Evolutionary conservation across 164 flowering plant species (phyloP), one percentile per base, ranked within the genome.

Genomic region (Vitis cinerea): DNA sequence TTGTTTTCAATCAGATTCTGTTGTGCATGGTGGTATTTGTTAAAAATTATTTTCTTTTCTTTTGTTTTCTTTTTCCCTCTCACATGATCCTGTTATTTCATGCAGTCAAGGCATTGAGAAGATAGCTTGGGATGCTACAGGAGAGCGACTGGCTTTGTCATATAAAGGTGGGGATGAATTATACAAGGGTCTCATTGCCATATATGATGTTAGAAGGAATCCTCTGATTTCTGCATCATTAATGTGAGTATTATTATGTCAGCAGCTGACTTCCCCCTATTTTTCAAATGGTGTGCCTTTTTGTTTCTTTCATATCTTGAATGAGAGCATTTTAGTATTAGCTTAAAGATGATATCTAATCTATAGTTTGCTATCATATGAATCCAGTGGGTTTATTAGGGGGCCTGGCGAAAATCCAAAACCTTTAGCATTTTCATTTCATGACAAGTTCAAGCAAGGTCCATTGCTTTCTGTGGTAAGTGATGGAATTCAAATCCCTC

Each of bases 81-180:
- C 17, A 44, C 65, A 31, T 23, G 50, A 9, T 59, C 56, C 63
- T 70, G 4, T 70, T 37, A 37, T 37, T 31, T 64, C 44, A 59
- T 85, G 84, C 83, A 91, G 99, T 62, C 79, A 72, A 65, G 83
- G 87, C 23, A 86, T 95, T 82, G 98, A 91, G 79, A 95, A 87
- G 86, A 82, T 93, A 71, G 97, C 97, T 0, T 96, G 99, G 98
- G 97, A 93, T 88, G 91, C 88, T 77, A 86, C 98, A 50, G 99
- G 99, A 63, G 98, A 96, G 80, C 80, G 98, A 51, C 76, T 96
- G 68, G 99, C 97, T 59, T 61, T 96, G 67, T 90, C 97, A 30
- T 93, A 78, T 68, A 87, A 77, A 84, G 97, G 86, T 66, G 91
- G 94, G 9, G 87, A 90, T 82, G 95, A 89, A 49, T 59, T 64